These are phyloP conservation scores for Hypoxylon sp. DNA, from an alignment of 2,329 filamentous ascomycete species.

Conservation along the genomic window DNA sequence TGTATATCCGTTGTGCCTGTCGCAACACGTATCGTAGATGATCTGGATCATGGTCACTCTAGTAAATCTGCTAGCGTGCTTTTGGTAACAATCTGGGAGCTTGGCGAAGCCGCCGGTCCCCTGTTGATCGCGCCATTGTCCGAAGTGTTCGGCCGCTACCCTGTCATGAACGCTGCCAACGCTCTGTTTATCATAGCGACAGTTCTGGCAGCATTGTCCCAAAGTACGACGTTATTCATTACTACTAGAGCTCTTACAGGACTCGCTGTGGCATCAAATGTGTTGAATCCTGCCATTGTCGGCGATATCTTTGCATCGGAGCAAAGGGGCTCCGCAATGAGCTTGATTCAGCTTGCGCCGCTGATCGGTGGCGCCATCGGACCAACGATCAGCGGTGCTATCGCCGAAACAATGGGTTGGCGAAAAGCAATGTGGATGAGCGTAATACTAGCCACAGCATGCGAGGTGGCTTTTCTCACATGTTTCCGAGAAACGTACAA, in stretches of 20 bases:
- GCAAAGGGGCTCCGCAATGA: slow-evolving; percentile 71
- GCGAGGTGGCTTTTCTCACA: slow-evolving; percentile 66
- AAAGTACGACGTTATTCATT: slow-evolving; percentile 64
- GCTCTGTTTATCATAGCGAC: slow-evolving; percentile 65
- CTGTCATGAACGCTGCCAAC: slow-evolving; percentile 69
- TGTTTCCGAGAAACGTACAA: slow-evolving; percentile 74
- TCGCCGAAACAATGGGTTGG: slow-evolving; percentile 71
- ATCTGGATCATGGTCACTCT: slow-evolving; percentile 58
- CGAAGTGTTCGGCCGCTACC: slow-evolving; percentile 71
- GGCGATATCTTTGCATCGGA: slow-evolving; percentile 74
- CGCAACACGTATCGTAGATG: slow-evolving; percentile 65
- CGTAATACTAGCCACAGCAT: slow-evolving; percentile 62
- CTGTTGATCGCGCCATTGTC: slow-evolving; percentile 73
- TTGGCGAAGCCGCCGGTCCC: slow-evolving; percentile 75
- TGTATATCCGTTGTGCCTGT: slow-evolving; percentile 70
- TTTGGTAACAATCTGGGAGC: slow-evolving; percentile 79
- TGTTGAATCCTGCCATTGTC: slow-evolving; percentile 74
- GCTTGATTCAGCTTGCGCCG: slow-evolving; percentile 69
- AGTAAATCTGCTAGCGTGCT: slow-evolving; percentile 68
- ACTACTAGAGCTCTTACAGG: slow-evolving; percentile 71
- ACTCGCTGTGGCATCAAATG: slow-evolving; percentile 74
- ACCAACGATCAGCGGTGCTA: slow-evolving; percentile 67
- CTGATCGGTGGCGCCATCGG: slow-evolving; percentile 71
- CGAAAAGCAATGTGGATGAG: slow-evolving; percentile 66
- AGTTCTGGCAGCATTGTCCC: slow-evolving; percentile 62